These are phyloP conservation scores for Alloteropsis angusta DNA, from an alignment of 202 grass and related monocot species.

Conservation along the genomic window DNA sequence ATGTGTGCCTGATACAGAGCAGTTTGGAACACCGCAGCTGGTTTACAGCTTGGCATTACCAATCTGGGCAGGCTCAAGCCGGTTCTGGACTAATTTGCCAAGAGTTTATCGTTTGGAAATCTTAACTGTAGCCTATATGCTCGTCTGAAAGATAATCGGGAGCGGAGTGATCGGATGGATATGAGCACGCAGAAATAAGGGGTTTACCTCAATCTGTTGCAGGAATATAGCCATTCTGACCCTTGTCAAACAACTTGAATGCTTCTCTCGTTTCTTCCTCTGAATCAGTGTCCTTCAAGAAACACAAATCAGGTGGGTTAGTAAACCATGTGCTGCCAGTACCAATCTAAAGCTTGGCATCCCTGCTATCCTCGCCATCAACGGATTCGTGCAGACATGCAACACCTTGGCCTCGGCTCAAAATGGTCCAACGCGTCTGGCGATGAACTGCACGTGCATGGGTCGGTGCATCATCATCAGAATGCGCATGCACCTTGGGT, in stretches of 20 bases:
- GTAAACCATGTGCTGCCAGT: neutral
- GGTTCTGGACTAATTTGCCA: neutral
- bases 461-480: no score
- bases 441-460: no score
- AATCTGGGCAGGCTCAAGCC: neutral
- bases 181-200: neutral
- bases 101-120: neutral
- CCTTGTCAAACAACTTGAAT: conserved; percentile 25
- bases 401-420: no score
- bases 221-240: conserved; percentile 22
- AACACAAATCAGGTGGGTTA: neutral
- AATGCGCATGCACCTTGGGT: no score
- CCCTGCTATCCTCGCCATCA: neutral
- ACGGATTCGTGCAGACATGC: no score
- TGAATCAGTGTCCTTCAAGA: conserved; percentile 14
- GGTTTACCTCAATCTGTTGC: conserved; percentile 19
- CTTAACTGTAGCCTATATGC: neutral
- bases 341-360: neutral
- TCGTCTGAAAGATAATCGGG: neutral
- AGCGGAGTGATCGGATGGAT: neutral
- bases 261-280: conserved; percentile 16
- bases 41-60: neutral
- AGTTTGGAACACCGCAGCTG: neutral
- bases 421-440: no score
- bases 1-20: neutral